Percentiles rank a stretch among this genome's conserved stretches.
Evolutionary conservation across 495 filamentous ascomycete genomes (phyloP).

Genomic region (Annulohypoxylon nitens): DNA sequence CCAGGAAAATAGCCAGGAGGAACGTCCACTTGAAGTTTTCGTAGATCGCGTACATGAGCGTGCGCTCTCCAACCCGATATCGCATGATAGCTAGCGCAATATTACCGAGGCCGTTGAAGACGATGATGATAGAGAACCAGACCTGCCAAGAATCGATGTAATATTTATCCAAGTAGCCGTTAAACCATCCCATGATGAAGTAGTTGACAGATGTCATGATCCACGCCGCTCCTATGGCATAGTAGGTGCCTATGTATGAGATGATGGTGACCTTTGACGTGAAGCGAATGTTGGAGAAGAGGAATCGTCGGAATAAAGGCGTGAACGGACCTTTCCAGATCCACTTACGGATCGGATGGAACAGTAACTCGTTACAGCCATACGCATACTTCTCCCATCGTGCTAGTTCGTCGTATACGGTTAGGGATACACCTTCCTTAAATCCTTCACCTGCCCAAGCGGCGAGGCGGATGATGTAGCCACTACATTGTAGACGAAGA

Average conservation of each 20-base stretch:
- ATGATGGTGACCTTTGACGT: conserved; percentile 84
- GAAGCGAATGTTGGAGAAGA: conserved; percentile 78
- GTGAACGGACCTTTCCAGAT: conserved; percentile 77
- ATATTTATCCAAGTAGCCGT: conserved; percentile 78
- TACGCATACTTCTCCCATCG: conserved; percentile 92
- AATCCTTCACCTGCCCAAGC: conserved; percentile 81
- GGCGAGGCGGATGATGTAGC: conserved; percentile 80
- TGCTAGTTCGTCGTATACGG: conserved; percentile 85
- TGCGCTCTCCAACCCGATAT: conserved; percentile 73
- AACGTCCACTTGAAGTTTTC: conserved; percentile 82
- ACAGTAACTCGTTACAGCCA: conserved; percentile 86
- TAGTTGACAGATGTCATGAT: conserved; percentile 83
- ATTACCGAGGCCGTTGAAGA: conserved; percentile 78
- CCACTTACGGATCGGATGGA: conserved; percentile 78
- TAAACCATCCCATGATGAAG: conserved; percentile 82
- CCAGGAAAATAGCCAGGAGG: conserved; percentile 76
- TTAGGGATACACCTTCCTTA: conserved; percentile 87
- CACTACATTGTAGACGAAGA: conserved; percentile 77
- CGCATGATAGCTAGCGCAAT: conserved; percentile 75
- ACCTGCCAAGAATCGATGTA: conserved; percentile 83
- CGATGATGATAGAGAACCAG: conserved; percentile 78
- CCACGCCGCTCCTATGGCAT: conserved; percentile 84
- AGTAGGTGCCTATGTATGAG: conserved; percentile 90
- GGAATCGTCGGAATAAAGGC: conserved; percentile 76
- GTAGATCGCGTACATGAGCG: conserved; percentile 65